These are phyloP conservation scores for Goffeauzyma gilvescens DNA, from an alignment of 768 basidiomycete genomes.

Conservation along the genomic window DNA sequence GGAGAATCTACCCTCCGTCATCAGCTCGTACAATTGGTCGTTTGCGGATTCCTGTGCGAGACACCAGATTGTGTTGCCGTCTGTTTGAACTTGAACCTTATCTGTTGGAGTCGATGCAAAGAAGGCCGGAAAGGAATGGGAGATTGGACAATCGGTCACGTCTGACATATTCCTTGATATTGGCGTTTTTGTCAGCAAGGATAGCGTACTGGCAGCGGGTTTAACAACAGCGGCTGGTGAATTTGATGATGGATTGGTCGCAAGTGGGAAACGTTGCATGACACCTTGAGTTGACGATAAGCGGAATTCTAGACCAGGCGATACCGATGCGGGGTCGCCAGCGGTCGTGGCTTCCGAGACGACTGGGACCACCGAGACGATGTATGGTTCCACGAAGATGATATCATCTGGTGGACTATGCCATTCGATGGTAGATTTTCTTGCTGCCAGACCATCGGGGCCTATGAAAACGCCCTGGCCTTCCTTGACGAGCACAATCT, in stretches of 20 bases:
- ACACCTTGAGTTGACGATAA: too few species aligned
- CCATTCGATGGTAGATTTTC: slow-evolving; percentile 21
- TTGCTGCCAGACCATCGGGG: slow-evolving; percentile 20
- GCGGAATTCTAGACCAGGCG: too few species aligned
- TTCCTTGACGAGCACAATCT: slow-evolving; percentile 5
- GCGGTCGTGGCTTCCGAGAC: slow-evolving; percentile 2
- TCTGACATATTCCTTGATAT: too few species aligned
- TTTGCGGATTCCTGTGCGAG: slow-evolving; percentile 54
- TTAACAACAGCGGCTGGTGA: slow-evolving; percentile 29
- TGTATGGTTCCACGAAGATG: slow-evolving; percentile 24
- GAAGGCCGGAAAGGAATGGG: slow-evolving; percentile 1
- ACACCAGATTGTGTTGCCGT: slow-evolving; percentile 65
- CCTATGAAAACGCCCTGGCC: slow-evolving; percentile 22
- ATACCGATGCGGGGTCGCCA: too few species aligned
- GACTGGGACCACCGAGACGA: slow-evolving; percentile 20
- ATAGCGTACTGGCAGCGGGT: too few species aligned
- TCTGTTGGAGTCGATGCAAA: slow-evolving; percentile 54
- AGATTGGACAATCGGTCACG: too few species aligned
- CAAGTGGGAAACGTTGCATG: too few species aligned
- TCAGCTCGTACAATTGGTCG: slow-evolving; percentile 67
- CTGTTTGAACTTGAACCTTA: slow-evolving; percentile 42
- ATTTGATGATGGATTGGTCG: slow-evolving; percentile 10
- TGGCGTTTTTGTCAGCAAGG: too few species aligned
- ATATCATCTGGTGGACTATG: slow-evolving; percentile 24
- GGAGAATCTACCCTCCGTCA: slow-evolving; percentile 45